Base-by-base conservation (phyloP, 2,329 filamentous ascomycete species). In the Anisogramma anomala region DNA sequence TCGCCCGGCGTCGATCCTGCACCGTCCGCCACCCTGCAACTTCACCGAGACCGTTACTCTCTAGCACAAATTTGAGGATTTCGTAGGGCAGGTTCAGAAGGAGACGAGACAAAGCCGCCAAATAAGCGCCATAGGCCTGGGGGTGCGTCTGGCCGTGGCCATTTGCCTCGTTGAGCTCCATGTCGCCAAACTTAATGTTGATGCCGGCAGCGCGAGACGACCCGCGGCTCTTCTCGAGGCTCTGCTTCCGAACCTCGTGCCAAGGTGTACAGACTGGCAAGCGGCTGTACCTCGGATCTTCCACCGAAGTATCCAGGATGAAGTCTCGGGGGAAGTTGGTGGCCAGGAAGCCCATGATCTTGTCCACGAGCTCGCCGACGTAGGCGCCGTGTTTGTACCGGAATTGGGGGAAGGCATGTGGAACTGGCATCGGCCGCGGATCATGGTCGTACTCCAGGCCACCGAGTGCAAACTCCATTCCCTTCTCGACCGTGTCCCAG, bases 61-160 rank as follows among this genome's bases (percentile, higher is more conserved):
- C 79, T 25, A 87, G 65, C 2, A 84, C 60, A 45, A 69, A 68
- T 57, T 82, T 79, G 18, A 88, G 64, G 20, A 79, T 63, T 11
- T 71, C 64, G 49, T 82, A 83, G 0, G 83, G 83, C 5, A 87
- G 61, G 30, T 83, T 84, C 39, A 85, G 61, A 2, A 88, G 63
- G 17, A 84, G 64, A 20, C 72, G 77, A 0, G 83, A 86, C 4
- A 87, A 61, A 0, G 71, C 58, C 0, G 66, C 64, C 18, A 69
- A 67, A 22, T 67, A 48, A n/a, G 33, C 22, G 30, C 31, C 37
- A 11, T 43, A 59, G 18, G 53, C 52, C 10, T 56, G 56, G 17
- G 53, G 22, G 6, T 26, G 17, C 66, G 55, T 38, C 3, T 33
- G 31, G 68, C 65, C 26, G 62, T 60, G 6, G 61, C 69, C 39